Conservation (phyloP, 2,329 filamentous ascomycete genomes). For the Raffaelea albimanens region DNA sequence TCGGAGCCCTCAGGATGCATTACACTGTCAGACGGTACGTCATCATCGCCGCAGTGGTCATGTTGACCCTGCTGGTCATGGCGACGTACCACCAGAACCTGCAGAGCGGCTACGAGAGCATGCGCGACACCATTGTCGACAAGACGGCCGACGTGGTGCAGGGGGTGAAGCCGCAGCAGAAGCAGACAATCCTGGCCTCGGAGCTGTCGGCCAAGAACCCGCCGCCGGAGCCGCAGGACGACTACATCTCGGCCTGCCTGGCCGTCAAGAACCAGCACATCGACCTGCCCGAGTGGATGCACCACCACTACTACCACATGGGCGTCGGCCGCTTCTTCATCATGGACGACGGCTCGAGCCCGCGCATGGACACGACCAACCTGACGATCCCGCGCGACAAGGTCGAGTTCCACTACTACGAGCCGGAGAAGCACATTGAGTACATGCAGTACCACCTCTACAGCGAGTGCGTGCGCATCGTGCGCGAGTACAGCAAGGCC, state of each 20-base stretch:
- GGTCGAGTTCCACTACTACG: slow-evolving; percentile 10
- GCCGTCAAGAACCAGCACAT: slow-evolving; percentile 9
- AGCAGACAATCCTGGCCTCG: too few species aligned
- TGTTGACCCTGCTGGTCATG: too few species aligned
- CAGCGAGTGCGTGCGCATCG: slow-evolving; percentile 6
- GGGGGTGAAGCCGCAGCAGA: too few species aligned
- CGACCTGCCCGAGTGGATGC: slow-evolving; percentile 9
- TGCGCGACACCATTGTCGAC: too few species aligned
- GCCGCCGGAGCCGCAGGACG: slow-evolving; percentile 3
- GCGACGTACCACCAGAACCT: too few species aligned
- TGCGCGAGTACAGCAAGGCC: neutral
- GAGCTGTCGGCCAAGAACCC: neutral
- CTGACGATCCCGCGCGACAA: slow-evolving; percentile 6
- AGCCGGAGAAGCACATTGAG: slow-evolving; percentile 4
- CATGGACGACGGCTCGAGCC: slow-evolving; percentile 10
- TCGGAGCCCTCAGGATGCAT: too few species aligned
- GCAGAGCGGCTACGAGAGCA: too few species aligned
- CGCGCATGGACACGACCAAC: slow-evolving; percentile 6
- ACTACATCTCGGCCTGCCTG: slow-evolving; percentile 9
- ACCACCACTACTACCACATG: slow-evolving; percentile 13
- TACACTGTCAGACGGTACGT: too few species aligned
- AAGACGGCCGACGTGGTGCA: too few species aligned
- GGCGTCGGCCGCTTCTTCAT: slow-evolving; percentile 9
- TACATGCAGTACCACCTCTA: slow-evolving; percentile 11
- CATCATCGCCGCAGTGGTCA: too few species aligned